phyloP scores from a whole-genome alignment of 2,329 filamentous ascomycete genomes.

The Trichoderma lentiforme region DNA sequence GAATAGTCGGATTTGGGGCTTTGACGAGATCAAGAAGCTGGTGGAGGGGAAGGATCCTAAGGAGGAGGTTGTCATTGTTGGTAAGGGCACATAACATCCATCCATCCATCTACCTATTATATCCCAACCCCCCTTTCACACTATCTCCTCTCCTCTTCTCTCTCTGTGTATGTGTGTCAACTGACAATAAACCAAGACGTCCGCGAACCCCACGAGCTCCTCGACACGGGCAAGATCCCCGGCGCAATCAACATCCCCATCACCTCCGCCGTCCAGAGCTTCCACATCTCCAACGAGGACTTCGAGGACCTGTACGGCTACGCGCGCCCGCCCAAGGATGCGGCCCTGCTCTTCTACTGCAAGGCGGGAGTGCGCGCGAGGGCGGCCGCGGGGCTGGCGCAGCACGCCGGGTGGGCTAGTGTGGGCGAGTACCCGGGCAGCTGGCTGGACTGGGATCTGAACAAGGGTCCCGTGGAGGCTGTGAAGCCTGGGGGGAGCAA shows the following conservation, averaged over 20 bases:
- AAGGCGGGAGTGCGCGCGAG: constrained; percentile 82
- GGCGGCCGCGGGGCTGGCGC: constrained; percentile 73
- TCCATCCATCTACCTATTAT: neutral
- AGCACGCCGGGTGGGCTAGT: constrained; percentile 68
- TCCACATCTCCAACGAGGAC: constrained; percentile 71
- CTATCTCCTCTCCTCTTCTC: neutral
- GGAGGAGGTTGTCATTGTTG: constrained; percentile 43
- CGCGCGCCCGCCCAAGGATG: constrained; percentile 56
- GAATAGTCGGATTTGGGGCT: constrained; percentile 43
- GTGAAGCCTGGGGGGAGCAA: constrained; percentile 19
- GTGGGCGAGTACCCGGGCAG: constrained; percentile 72
- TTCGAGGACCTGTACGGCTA: constrained; percentile 83
- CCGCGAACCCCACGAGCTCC: constrained; percentile 68
- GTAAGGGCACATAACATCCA: constrained; percentile 31
- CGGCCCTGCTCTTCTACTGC: constrained; percentile 81
- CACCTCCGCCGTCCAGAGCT: constrained; percentile 69
- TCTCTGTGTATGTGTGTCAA: neutral
- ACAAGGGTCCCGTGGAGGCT: constrained; percentile 56
- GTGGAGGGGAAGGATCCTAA: constrained; percentile 11
- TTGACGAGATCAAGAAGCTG: constrained; percentile 31
- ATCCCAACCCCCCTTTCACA: neutral
- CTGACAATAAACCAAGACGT: constrained; percentile 32
- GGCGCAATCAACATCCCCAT: constrained; percentile 80
- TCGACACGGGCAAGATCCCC: constrained; percentile 69
- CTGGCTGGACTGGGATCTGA: constrained; percentile 78